A percentile compares a stretch with the other conserved stretches of the same genome.
These are phyloP conservation scores for Dendrobium catenatum DNA, from an alignment of 106 monocot species.

Conservation along the genomic window DNA sequence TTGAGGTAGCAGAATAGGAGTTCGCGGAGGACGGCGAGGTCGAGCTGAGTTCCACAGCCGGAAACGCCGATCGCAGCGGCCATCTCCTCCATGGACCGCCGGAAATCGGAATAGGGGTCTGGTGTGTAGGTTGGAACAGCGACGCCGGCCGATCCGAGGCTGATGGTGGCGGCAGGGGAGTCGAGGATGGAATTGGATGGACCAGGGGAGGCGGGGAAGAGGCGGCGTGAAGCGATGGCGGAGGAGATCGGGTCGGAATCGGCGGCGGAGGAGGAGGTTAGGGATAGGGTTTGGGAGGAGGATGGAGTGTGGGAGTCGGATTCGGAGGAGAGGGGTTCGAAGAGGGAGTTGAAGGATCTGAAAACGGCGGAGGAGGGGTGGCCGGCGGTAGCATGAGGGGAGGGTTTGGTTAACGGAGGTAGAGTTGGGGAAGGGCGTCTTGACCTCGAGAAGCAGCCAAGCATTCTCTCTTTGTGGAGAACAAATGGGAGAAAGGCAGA, in stretches of 20 bases:
- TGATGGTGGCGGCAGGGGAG: background rate
- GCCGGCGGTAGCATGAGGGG: background rate
- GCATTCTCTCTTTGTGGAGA: background rate
- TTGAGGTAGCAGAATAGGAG: constrained; percentile 67
- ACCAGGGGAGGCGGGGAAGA: constrained; percentile 47
- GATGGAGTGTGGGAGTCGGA: constrained; percentile 16
- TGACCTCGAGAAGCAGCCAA: constrained; percentile 21
- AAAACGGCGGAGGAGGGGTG: constrained; percentile 5
- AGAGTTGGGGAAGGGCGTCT: constrained; percentile 7
- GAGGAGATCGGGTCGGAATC: constrained; percentile 39
- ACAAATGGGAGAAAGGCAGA: background rate
- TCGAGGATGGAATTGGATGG: constrained; percentile 52
- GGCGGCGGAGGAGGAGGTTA: background rate
- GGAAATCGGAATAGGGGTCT: constrained; percentile 58
- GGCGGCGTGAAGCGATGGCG: constrained; percentile 50
- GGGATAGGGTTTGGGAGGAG: constrained; percentile 12
- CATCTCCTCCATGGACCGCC: constrained; percentile 72
- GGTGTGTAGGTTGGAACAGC: constrained; percentile 52
- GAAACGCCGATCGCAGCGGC: constrained; percentile 32
- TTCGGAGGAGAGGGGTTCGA: constrained; percentile 18
- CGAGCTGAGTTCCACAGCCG: constrained; percentile 6
- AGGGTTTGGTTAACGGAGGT: background rate
- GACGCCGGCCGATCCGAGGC: constrained; percentile 19
- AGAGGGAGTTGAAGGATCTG: constrained; percentile 44
- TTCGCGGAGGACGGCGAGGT: constrained; percentile 36